Conservation (phyloP, 2,329 filamentous ascomycete genomes). For the Biscogniauxia sp. region DNA sequence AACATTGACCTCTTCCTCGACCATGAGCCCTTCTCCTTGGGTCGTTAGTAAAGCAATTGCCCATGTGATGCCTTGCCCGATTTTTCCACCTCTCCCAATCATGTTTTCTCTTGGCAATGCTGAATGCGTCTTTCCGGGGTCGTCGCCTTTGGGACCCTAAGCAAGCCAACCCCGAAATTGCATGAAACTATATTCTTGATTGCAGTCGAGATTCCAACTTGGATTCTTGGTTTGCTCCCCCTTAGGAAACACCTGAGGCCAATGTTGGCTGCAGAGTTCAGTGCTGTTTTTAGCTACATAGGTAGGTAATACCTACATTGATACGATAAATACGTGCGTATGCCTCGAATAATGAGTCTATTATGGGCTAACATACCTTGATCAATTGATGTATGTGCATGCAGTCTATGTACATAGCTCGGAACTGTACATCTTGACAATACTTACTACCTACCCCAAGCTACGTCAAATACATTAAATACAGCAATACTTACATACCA, state of each 20-base stretch:
- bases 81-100: neutral
- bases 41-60: neutral
- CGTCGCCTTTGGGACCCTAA: neutral
- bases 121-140: neutral
- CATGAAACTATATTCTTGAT: neutral
- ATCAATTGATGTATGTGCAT: no score
- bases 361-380: neutral
- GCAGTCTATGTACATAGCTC: no score
- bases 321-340: no score
- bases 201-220: neutral
- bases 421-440: no score
- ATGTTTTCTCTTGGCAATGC: neutral
- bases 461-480: no score
- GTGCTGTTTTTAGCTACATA: no score
- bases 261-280: no score
- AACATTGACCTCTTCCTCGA: neutral
- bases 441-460: no score
- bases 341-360: neutral
- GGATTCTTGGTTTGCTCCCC: neutral
- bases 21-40: neutral
- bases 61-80: neutral
- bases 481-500: no score
- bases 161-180: neutral
- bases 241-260: no score
- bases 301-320: no score